These are phyloP conservation scores for Phascolomyces articulosus DNA, from an alignment of 371 early-diverging fungal genomes.

Conservation along the genomic window DNA sequence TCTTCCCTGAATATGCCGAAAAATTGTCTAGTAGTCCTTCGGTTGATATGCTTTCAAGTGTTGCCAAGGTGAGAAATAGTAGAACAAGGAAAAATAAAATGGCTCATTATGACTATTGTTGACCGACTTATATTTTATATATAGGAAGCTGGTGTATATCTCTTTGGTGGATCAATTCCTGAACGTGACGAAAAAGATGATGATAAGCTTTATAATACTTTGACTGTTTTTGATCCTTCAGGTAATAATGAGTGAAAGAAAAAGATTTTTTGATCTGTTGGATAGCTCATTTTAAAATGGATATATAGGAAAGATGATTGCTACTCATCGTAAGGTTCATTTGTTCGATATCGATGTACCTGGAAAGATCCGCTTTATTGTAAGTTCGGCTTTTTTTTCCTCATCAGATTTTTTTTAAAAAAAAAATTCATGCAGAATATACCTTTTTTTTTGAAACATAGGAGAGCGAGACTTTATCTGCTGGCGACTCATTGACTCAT, in stretches of 20 bases:
- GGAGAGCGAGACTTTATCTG: slow-evolving; percentile 85
- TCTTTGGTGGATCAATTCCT: slow-evolving; percentile 90
- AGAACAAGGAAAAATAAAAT: background rate
- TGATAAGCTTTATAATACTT: slow-evolving; percentile 85
- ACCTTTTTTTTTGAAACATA: slow-evolving; percentile 21
- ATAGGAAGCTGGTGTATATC: slow-evolving; percentile 76
- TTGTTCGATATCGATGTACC: slow-evolving; percentile 97
- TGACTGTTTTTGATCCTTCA: slow-evolving; percentile 82
- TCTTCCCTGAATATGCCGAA: slow-evolving; percentile 84
- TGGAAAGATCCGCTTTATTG: slow-evolving; percentile 86
- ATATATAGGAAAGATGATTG: slow-evolving; percentile 53
- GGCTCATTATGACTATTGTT: too few relatives aligned
- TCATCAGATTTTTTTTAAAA: background rate
- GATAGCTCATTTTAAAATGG: background rate
- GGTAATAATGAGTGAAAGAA: slow-evolving; percentile 52
- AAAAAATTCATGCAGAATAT: background rate
- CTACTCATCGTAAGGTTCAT: slow-evolving; percentile 82
- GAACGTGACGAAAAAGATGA: slow-evolving; percentile 61
- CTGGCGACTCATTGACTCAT: slow-evolving; percentile 76
- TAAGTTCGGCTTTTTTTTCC: slow-evolving; percentile 9
- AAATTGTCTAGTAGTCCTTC: slow-evolving; percentile 62
- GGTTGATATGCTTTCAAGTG: slow-evolving; percentile 68
- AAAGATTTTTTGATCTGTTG: too few relatives aligned
- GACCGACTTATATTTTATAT: too few relatives aligned
- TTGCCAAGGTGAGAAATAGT: slow-evolving; percentile 66